These are phyloP conservation scores for Schwanniomyces pseudopolymorphus DNA, from an alignment of 805 yeast genomes.

Conservation along the genomic window DNA sequence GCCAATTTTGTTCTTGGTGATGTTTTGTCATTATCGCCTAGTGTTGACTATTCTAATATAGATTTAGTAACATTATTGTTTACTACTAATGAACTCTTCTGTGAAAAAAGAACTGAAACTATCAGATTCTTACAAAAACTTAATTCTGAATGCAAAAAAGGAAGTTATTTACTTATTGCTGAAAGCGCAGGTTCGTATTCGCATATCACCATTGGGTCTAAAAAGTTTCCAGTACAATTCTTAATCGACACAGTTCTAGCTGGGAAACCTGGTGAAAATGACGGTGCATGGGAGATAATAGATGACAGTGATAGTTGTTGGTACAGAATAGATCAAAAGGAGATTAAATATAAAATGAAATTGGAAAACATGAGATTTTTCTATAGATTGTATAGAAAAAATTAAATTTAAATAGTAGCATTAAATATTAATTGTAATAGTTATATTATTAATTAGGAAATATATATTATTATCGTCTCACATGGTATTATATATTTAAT, in stretches of 20 bases:
- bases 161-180: conserved; percentile 63
- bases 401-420: conserved; percentile 16
- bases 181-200: conserved; percentile 93
- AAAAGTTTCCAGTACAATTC: conserved; percentile 79
- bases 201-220: conserved; percentile 71
- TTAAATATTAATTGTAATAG: background rate
- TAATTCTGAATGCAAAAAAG: conserved; percentile 49
- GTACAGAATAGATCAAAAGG: conserved; percentile 60
- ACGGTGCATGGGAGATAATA: conserved; percentile 66
- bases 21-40: conserved; percentile 18
- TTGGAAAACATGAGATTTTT: conserved; percentile 88
- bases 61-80: conserved; percentile 71
- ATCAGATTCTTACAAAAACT: conserved; percentile 58
- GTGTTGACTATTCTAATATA: conserved; percentile 10
- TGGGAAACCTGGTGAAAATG: conserved; percentile 41
- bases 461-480: no score
- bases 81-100: conserved; percentile 84
- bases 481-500: conserved; percentile 19
- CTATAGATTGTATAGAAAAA: conserved; percentile 67
- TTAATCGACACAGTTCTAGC: conserved; percentile 70
- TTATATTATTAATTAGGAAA: no score
- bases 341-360: conserved; percentile 59
- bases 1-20: conserved; percentile 31
- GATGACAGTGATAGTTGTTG: conserved; percentile 73
- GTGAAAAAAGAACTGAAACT: conserved; percentile 62